phyloP scores from a whole-genome alignment of 2,329 filamentous ascomycete species.

The Huntiella bhutanensis region DNA sequence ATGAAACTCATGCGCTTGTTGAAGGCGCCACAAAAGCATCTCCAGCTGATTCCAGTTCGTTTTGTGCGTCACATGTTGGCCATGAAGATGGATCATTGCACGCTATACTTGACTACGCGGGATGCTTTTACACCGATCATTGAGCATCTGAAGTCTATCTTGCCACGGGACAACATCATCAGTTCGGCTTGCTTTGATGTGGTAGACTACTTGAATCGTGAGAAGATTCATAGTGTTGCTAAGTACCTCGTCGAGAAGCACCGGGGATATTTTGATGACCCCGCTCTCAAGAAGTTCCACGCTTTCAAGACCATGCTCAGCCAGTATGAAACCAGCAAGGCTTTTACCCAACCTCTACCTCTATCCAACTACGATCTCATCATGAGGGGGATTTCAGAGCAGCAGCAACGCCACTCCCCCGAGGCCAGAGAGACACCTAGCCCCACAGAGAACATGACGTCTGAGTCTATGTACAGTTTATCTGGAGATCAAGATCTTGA shows the following conservation, averaged over 20 bases:
- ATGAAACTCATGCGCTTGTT: constrained; percentile 69
- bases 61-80: constrained; percentile 79
- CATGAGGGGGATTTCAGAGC: constrained; percentile 5
- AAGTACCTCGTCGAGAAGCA: constrained; percentile 72
- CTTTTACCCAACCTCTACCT: constrained; percentile 27
- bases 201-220: constrained; percentile 75
- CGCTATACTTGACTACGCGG: constrained; percentile 65
- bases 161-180: constrained; percentile 81
- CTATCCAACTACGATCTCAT: constrained; percentile 5
- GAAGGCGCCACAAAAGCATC: constrained; percentile 67
- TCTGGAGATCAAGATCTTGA: constrained; percentile 17
- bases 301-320: constrained; percentile 53
- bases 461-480: constrained; percentile 52
- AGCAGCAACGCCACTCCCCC: constrained; percentile 1
- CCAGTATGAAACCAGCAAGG: constrained; percentile 62
- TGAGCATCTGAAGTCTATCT: constrained; percentile 63
- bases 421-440: neutral
- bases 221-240: constrained; percentile 63
- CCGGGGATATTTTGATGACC: constrained; percentile 55
- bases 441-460: constrained; percentile 1
- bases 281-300: constrained; percentile 52
- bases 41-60: constrained; percentile 85
- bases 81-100: constrained; percentile 80
- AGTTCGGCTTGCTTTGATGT: constrained; percentile 89
- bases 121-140: constrained; percentile 69